Percentiles rank a stretch among this genome's conserved stretches.
These are phyloP conservation scores for Alternaria sp. DNA, from an alignment of 2,329 filamentous ascomycete species.

Conservation along the genomic window DNA sequence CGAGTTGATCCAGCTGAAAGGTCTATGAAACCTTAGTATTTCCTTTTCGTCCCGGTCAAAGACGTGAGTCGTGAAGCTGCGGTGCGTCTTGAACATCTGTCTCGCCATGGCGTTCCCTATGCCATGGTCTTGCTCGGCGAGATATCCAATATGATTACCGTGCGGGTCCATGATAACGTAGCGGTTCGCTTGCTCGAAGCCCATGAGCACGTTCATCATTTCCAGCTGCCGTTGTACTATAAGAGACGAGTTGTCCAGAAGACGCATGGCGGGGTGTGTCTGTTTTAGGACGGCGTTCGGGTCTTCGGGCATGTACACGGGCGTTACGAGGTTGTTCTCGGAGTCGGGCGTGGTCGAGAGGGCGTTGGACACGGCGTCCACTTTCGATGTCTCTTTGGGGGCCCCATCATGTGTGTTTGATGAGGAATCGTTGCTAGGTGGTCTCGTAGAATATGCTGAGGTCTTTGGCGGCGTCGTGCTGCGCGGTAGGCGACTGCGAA, in stretches of 20 bases:
- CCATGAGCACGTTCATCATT: slow-evolving; percentile 70
- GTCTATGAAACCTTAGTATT: slow-evolving; percentile 66
- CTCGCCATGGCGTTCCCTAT: slow-evolving; percentile 62
- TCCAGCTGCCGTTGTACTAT: slow-evolving; percentile 69
- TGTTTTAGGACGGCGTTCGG: slow-evolving; percentile 64
- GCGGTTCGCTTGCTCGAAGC: slow-evolving; percentile 70
- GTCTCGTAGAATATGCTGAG: slow-evolving; percentile 17
- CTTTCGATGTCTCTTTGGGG: slow-evolving; percentile 31
- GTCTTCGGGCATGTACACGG: slow-evolving; percentile 67
- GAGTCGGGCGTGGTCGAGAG: slow-evolving; percentile 51
- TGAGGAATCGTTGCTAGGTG: slow-evolving; percentile 8
- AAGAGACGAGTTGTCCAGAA: slow-evolving; percentile 66
- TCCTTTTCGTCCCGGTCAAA: slow-evolving; percentile 67
- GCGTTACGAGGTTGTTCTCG: slow-evolving; percentile 61
- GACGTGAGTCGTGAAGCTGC: slow-evolving; percentile 69
- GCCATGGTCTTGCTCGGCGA: slow-evolving; percentile 68
- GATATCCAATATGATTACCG: slow-evolving; percentile 68
- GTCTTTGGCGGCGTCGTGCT: slow-evolving; percentile 16
- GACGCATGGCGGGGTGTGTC: slow-evolving; percentile 62
- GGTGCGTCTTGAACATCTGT: slow-evolving; percentile 67
- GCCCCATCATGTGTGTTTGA: slow-evolving; percentile 14
- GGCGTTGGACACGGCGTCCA: slow-evolving; percentile 53
- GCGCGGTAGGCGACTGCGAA: slow-evolving; percentile 32
- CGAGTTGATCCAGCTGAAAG: slow-evolving; percentile 69
- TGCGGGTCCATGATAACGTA: slow-evolving; percentile 70